Conservation (phyloP, 768 basidiomycete species). For the Candolleomyces eurysporus region DNA sequence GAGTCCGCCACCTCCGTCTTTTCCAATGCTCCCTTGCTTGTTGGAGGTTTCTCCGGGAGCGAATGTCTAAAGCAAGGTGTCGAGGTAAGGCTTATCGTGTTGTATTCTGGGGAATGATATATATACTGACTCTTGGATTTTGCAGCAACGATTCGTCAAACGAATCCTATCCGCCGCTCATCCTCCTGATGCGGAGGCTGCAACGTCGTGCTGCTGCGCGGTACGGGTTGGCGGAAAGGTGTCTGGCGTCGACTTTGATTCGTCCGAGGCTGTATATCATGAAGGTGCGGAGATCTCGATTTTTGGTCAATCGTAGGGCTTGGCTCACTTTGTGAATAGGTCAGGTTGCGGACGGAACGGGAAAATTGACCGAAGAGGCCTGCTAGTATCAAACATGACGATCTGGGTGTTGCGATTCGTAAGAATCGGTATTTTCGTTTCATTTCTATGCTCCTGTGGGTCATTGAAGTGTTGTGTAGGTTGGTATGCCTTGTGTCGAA, state of each 20-base stretch:
- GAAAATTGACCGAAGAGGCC: conserved; percentile 84
- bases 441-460: background rate
- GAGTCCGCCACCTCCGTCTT: conserved; percentile 18
- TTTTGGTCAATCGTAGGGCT: background rate
- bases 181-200: conserved; percentile 85
- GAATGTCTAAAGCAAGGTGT: too few species aligned
- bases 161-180: conserved; percentile 75
- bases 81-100: conserved; percentile 43
- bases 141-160: conserved; percentile 59
- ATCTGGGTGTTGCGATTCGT: conserved; percentile 73
- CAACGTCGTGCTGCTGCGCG: conserved; percentile 89
- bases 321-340: conserved; percentile 38
- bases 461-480: conserved; percentile 30
- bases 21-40: conserved; percentile 60
- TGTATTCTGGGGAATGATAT: too few species aligned
- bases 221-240: conserved; percentile 75
- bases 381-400: conserved; percentile 77
- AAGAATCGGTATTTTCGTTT: conserved; percentile 50
- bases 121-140: conserved; percentile 5
- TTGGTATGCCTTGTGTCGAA: conserved; percentile 88
- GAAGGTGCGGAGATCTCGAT: conserved; percentile 46
- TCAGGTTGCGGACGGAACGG: conserved; percentile 84
- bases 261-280: conserved; percentile 83
- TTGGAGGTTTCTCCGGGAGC: conserved; percentile 89
- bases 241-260: conserved; percentile 79